Conservation (phyloP, 805 yeast genomes). For the Pichia deserticola region DNA sequence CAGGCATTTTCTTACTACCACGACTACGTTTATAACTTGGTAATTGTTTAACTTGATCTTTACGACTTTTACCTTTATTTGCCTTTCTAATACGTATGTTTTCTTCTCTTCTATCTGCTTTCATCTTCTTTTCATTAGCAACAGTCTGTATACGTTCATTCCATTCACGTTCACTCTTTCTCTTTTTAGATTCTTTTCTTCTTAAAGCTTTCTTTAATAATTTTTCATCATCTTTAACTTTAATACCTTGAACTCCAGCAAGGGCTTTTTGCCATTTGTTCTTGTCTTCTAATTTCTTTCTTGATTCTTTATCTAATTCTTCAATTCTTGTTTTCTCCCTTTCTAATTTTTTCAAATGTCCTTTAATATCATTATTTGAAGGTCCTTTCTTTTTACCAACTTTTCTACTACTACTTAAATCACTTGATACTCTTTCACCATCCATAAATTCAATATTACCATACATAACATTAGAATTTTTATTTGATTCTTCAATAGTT, state of each 20-base stretch:
- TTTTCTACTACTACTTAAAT: slow-evolving; percentile 51
- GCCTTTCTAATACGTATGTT: slow-evolving; percentile 80
- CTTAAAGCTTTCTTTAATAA: slow-evolving; percentile 79
- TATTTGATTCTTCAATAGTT: slow-evolving; percentile 12
- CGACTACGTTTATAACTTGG: slow-evolving; percentile 53
- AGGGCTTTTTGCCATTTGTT: slow-evolving; percentile 80
- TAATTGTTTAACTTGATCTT: slow-evolving; percentile 60
- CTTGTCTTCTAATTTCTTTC: slow-evolving; percentile 56
- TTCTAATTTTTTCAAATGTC: slow-evolving; percentile 72
- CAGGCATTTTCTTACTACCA: slow-evolving; percentile 15
- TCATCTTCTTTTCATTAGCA: slow-evolving; percentile 62
- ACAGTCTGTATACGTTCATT: slow-evolving; percentile 78
- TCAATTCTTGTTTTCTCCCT: slow-evolving; percentile 60
- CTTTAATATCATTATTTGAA: slow-evolving; percentile 72
- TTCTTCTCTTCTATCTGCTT: slow-evolving; percentile 84
- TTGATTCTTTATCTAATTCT: slow-evolving; percentile 52
- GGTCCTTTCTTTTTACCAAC: slow-evolving; percentile 72
- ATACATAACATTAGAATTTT: slow-evolving; percentile 45
- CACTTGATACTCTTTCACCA: slow-evolving; percentile 74
- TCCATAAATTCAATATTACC: slow-evolving; percentile 79
- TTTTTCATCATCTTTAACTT: slow-evolving; percentile 84
- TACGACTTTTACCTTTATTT: slow-evolving; percentile 73
- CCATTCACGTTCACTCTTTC: slow-evolving; percentile 90
- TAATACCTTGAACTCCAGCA: slow-evolving; percentile 81
- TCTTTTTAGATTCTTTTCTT: slow-evolving; percentile 73